A percentile compares a stretch with the other conserved stretches of the same genome.
These are phyloP conservation scores for Kazachstania sp. DNA, from an alignment of 1,139 yeast species.

Conservation along the genomic window DNA sequence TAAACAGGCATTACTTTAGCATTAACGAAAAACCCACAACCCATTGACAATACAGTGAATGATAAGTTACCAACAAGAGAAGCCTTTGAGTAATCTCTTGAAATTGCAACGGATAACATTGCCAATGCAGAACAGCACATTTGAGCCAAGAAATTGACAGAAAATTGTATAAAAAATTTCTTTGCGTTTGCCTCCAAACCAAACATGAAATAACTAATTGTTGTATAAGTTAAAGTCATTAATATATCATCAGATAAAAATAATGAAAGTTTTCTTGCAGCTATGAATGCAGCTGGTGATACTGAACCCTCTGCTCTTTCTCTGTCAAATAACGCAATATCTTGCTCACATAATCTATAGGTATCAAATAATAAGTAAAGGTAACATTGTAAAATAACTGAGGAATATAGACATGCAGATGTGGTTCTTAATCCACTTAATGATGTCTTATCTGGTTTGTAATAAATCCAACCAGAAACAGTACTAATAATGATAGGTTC, in stretches of 20 bases:
- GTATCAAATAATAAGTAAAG: constrained; percentile 62
- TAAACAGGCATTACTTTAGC: constrained; percentile 72
- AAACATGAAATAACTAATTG: constrained; percentile 67
- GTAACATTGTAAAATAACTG: constrained; percentile 61
- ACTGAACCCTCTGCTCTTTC: constrained; percentile 68
- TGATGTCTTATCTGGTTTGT: constrained; percentile 46
- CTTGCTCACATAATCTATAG: constrained; percentile 60
- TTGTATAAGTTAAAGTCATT: constrained; percentile 49
- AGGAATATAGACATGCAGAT: constrained; percentile 55
- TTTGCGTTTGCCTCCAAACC: constrained; percentile 48
- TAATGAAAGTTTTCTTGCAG: constrained; percentile 61
- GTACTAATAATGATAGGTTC: constrained; percentile 54
- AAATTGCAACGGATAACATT: constrained; percentile 40
- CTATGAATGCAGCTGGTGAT: constrained; percentile 46
- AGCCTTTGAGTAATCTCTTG: constrained; percentile 59
- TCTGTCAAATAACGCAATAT: constrained; percentile 60
- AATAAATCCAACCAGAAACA: constrained; percentile 70
- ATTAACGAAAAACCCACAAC: constrained; percentile 76
- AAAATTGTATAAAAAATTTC: constrained; percentile 56
- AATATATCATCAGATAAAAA: constrained; percentile 62
- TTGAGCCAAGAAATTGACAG: constrained; percentile 49
- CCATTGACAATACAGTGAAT: constrained; percentile 66
- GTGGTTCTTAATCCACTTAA: constrained; percentile 61
- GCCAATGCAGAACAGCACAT: constrained; percentile 27
- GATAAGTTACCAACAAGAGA: constrained; percentile 54